Base-by-base conservation (phyloP, 192 early-diverging fungal genomes). In the Phlyctochytrium planicorne region DNA sequence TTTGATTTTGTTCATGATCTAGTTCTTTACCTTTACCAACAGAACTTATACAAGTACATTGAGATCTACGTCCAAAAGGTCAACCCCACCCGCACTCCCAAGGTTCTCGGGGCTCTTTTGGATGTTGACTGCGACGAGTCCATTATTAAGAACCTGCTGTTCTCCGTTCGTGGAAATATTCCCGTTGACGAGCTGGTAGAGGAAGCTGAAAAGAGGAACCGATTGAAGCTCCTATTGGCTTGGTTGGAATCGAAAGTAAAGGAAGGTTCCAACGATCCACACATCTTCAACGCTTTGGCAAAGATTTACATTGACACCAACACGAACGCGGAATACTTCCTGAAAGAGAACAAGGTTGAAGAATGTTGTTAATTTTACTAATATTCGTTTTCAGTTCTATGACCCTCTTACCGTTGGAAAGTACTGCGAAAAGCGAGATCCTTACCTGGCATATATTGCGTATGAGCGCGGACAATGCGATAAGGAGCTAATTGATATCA, bases 301-400 rank as follows among this genome's bases (percentile, higher is more conserved):
- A 99, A 98, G 84, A 98, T 99, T 63, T 97, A 96, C 75, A 97
- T 99, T 69, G 97, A 99, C 77, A 98, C 91, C 77, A 99, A 98
- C 88, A 96, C 93, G 73, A 96, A 98, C 62, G 91, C 97, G 12
- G 97, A 99, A 74, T 83, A 87, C 57, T 99, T 99, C 87, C 80
- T 99, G 65, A 90, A 85, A 71, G 89, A 90, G 62, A 94, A 94
- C 70, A 78, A 84, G 57, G 81, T 89, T 66, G 59, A 70, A 29
- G 62, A 20, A 25, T n/a, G 35, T 68, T 34, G 30, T 29, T 16
- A 3, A 14, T 29, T 55, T 29, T 16, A n/a, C n/a, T n/a, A n/a
- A 0, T 23, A 25, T 71, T 34, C 24, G 62, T 25, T 33, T 62
- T 67, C 78, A 91, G 78, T 83, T 87, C 47, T 98, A 98, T 75